Evolutionary conservation across 768 basidiomycete genomes (phyloP).

Genomic region (Macrolepiota dolichaula): DNA sequence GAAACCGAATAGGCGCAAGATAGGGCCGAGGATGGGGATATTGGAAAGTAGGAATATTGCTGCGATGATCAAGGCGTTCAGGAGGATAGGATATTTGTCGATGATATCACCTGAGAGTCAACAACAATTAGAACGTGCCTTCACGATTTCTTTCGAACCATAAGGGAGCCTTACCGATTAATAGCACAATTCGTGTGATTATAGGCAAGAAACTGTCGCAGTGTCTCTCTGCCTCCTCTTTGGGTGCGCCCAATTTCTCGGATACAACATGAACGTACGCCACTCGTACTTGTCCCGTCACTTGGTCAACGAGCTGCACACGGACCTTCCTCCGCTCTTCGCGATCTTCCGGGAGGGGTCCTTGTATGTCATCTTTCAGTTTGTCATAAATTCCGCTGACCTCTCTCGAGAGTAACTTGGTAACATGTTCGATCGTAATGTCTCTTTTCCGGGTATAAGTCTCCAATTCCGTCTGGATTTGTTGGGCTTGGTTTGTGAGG

Average conservation of each 20-base stretch:
- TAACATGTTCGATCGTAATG: neutral
- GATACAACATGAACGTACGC: constrained; percentile 4
- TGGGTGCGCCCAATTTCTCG: neutral
- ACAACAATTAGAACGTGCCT: neutral
- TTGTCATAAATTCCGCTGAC: neutral
- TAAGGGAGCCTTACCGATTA: constrained; percentile 13
- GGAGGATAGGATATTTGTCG: constrained; percentile 30
- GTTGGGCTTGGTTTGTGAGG: neutral
- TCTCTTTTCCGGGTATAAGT: neutral
- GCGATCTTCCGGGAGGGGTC: constrained; percentile 9
- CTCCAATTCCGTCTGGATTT: neutral
- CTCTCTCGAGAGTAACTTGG: neutral
- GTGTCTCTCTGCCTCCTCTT: constrained; percentile 2
- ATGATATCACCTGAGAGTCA: constrained; percentile 27
- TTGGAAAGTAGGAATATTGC: constrained; percentile 25
- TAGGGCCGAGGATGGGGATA: constrained; percentile 23
- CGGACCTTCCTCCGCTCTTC: constrained; percentile 9
- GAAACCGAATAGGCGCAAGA: constrained; percentile 32
- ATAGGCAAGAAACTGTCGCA: neutral
- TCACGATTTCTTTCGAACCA: too few relatives aligned
- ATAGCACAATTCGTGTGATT: neutral
- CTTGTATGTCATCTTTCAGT: constrained; percentile 7
- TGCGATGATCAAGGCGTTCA: constrained; percentile 21
- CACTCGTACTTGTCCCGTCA: neutral
- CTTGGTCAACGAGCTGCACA: neutral